These are phyloP conservation scores for Erigeron canadensis DNA, from an alignment of 129 eudicot species.

Conservation along the genomic window DNA sequence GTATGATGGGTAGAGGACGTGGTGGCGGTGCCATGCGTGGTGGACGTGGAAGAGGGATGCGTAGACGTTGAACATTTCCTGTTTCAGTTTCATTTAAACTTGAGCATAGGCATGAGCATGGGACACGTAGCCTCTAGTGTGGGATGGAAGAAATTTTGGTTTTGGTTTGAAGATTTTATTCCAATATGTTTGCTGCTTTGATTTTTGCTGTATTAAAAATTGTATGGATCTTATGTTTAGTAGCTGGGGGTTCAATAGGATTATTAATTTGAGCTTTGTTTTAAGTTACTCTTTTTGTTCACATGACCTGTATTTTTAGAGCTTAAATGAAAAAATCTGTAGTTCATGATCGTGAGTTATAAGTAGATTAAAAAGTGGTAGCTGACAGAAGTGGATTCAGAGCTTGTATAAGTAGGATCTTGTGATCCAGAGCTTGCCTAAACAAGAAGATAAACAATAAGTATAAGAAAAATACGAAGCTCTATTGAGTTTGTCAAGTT, in stretches of 20 bases:
- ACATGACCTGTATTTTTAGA: slow-evolving; percentile 1
- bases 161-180: slow-evolving; percentile 15
- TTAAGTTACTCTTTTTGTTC: not conserved
- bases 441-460: too few species aligned
- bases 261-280: not conserved
- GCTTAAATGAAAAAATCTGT: not conserved
- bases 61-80: slow-evolving; percentile 46
- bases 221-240: slow-evolving; percentile 13
- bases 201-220: not conserved
- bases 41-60: slow-evolving; percentile 94
- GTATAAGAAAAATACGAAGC: too few species aligned
- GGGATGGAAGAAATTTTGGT: slow-evolving; percentile 18
- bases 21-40: slow-evolving; percentile 51
- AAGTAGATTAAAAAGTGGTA: too few species aligned
- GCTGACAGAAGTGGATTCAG: not conserved
- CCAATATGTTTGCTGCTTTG: slow-evolving; percentile 7
- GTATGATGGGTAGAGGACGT: slow-evolving; percentile 87
- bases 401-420: too few species aligned
- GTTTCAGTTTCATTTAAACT: slow-evolving; percentile 14
- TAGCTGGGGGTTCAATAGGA: slow-evolving; percentile 21
- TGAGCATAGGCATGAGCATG: slow-evolving; percentile 10
- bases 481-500: too few species aligned
- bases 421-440: too few species aligned
- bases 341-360: not conserved
- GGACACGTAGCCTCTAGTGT: not conserved